A percentile compares a stretch with the other conserved stretches of the same genome.
Conservation (phyloP, 257 asterid genomes). For the Euphrasia confusa region DNA sequence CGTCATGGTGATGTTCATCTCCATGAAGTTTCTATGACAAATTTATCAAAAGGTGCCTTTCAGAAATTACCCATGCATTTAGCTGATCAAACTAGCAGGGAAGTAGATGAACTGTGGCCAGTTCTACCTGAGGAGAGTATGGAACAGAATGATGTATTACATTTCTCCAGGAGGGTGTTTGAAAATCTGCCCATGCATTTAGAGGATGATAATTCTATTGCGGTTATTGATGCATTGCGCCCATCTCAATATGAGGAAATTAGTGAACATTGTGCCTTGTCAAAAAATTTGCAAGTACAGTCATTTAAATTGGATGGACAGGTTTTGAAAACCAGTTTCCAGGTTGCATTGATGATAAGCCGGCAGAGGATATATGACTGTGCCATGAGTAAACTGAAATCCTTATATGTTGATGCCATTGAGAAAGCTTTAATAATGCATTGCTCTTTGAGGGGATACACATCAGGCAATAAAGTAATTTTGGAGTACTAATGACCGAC, state of each 20-base stretch:
- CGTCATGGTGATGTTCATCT: constrained; percentile 24
- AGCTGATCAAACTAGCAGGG: constrained; percentile 33
- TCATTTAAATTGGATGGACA: constrained; percentile 34
- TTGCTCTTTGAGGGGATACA: constrained; percentile 32
- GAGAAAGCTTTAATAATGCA: constrained; percentile 31
- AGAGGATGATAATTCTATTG: constrained; percentile 31
- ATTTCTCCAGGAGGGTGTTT: constrained; percentile 39
- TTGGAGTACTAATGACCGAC: constrained; percentile 15
- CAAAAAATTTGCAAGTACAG: constrained; percentile 29
- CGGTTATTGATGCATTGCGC: constrained; percentile 48
- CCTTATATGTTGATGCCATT: constrained; percentile 37
- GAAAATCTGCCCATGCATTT: constrained; percentile 47
- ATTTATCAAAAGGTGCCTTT: constrained; percentile 47
- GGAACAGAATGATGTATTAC: constrained; percentile 29
- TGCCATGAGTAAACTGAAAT: constrained; percentile 51
- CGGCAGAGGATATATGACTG: constrained; percentile 56
- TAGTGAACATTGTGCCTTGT: constrained; percentile 36
- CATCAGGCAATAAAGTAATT: constrained; percentile 43
- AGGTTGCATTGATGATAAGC: constrained; percentile 55
- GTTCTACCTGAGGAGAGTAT: constrained; percentile 29
- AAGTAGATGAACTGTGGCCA: constrained; percentile 60
- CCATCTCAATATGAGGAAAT: constrained; percentile 45
- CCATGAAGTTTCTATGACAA: constrained; percentile 27
- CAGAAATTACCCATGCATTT: constrained; percentile 49
- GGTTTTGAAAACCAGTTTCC: constrained; percentile 37